Conservation (phyloP, 139 green algal genomes). For the Yamagishiella unicocca region DNA sequence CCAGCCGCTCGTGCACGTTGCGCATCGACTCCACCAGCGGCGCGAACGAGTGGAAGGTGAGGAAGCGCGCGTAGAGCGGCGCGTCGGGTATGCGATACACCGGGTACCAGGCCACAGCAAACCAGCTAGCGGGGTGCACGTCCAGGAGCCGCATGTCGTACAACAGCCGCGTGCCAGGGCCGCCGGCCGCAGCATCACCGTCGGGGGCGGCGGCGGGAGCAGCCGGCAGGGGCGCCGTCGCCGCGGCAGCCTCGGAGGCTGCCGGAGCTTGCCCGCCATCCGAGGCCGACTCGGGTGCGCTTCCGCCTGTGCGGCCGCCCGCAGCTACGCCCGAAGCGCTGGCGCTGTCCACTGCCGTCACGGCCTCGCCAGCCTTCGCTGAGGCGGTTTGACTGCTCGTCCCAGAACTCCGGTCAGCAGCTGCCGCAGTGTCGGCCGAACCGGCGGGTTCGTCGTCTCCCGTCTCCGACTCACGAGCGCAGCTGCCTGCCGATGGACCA, state of each 20-base stretch:
- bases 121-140: constrained; percentile 90
- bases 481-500: too few relatives aligned
- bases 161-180: constrained; percentile 50
- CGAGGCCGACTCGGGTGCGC: too few relatives aligned
- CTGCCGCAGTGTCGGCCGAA: too few relatives aligned
- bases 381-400: too few relatives aligned
- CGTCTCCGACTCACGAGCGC: too few relatives aligned
- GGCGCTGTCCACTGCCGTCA: neutral
- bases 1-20: constrained; percentile 45
- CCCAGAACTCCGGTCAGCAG: too few relatives aligned
- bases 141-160: constrained; percentile 64
- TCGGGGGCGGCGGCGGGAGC: neutral
- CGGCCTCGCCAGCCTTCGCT: neutral
- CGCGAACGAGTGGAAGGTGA: constrained; percentile 87
- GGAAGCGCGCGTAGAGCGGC: constrained; percentile 85
- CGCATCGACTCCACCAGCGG: constrained; percentile 61
- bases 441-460: too few relatives aligned
- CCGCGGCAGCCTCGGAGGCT: neutral
- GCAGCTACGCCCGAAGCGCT: neutral
- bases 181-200: neutral
- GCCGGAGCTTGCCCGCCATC: too few relatives aligned
- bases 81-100: constrained; percentile 91
- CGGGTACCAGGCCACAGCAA: constrained; percentile 90
- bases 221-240: neutral
- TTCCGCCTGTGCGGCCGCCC: neutral